Conservation (phyloP, 768 basidiomycete species). For the Phlebiopsis gigantea region DNA sequence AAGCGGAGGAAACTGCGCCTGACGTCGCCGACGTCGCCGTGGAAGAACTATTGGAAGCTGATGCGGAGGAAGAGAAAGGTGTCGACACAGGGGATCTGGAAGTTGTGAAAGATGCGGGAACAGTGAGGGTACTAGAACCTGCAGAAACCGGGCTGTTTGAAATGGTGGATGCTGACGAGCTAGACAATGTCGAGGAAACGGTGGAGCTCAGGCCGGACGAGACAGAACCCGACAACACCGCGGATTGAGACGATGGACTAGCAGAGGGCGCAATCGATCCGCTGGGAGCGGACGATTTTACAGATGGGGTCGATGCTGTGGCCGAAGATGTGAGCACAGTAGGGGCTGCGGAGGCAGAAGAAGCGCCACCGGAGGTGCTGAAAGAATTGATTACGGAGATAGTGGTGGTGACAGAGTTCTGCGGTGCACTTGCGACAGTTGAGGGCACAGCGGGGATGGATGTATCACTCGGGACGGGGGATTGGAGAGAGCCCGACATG, state of each 20-base stretch:
- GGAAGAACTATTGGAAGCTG: not conserved
- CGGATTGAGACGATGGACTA: not conserved
- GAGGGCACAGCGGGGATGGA: constrained; percentile 37
- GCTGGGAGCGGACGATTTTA: not conserved
- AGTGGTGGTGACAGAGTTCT: constrained; percentile 15
- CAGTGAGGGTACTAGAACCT: not conserved
- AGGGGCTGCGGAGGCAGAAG: not conserved
- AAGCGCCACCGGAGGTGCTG: constrained; percentile 10
- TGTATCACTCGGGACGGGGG: constrained; percentile 45
- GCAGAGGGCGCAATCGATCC: not conserved
- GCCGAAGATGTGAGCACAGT: not conserved
- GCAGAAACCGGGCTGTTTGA: not conserved
- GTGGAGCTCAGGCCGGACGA: not conserved
- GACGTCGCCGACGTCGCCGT: not conserved
- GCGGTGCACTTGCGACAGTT: constrained; percentile 21
- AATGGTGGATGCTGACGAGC: not conserved
- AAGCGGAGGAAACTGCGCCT: not conserved
- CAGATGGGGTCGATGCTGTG: not conserved
- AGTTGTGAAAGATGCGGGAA: not conserved
- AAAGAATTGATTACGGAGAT: constrained; percentile 33
- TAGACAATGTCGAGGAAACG: not conserved
- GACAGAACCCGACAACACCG: not conserved
- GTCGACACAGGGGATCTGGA: not conserved
- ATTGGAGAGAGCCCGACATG: constrained; percentile 56
- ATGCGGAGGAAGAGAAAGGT: not conserved